Evolutionary conservation across 768 basidiomycete genomes (phyloP).

Genomic region (Asterophora lycoperdoides): DNA sequence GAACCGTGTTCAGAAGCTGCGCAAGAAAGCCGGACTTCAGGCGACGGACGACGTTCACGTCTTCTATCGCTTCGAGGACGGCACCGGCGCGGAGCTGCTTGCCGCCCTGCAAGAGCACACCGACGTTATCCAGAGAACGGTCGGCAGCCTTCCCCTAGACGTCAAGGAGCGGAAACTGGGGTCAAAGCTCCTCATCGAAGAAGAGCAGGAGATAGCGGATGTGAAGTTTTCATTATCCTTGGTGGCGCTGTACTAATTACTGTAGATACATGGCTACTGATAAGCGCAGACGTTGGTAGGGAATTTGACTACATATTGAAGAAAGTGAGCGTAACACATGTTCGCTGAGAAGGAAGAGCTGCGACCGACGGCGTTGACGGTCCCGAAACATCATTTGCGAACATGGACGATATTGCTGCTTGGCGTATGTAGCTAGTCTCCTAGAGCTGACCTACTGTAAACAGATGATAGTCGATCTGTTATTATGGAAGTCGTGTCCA

Average conservation of each 20-base stretch:
- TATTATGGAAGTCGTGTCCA: too few species aligned
- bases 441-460: too few species aligned
- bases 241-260: constrained; percentile 53
- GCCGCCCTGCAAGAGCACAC: constrained; percentile 61
- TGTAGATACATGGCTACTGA: constrained; percentile 13
- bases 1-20: constrained; percentile 89
- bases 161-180: constrained; percentile 47
- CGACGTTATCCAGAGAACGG: constrained; percentile 68
- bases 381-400: too few species aligned
- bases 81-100: constrained; percentile 57
- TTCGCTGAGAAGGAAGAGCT: too few species aligned
- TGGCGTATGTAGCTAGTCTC: too few species aligned
- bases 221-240: constrained; percentile 71
- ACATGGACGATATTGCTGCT: too few species aligned
- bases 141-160: constrained; percentile 67
- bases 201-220: constrained; percentile 84
- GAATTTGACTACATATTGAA: too few species aligned
- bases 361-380: too few species aligned
- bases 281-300: constrained; percentile 19
- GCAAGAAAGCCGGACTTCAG: constrained; percentile 94
- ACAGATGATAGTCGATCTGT: too few species aligned
- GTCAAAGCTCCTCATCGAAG: constrained; percentile 61
- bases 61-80: constrained; percentile 77
- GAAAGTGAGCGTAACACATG: too few species aligned
- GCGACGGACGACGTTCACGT: constrained; percentile 92